Percentiles rank a stretch among this genome's conserved stretches.
Conservation (phyloP, 169 alveolate genomes). For the Plasmodium cynomolgi region DNA sequence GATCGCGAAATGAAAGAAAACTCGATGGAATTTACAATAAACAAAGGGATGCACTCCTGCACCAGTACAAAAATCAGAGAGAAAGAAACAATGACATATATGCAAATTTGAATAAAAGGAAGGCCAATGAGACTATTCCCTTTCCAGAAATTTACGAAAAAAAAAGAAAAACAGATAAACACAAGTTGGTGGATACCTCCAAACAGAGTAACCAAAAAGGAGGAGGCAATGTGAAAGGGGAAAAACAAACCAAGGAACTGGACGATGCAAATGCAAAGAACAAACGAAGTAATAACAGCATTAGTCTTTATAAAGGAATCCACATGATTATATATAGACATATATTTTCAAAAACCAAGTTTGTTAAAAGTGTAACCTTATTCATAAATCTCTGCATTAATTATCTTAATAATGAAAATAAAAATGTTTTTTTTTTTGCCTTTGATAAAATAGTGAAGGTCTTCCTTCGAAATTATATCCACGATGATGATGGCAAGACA, state of each 20-base stretch:
- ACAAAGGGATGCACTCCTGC: slow-evolving; percentile 74
- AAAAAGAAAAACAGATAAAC: slow-evolving; percentile 9
- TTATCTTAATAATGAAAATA: slow-evolving; percentile 60
- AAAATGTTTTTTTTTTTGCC: slow-evolving; percentile 48
- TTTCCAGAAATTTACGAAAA: slow-evolving; percentile 74
- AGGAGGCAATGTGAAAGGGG: neutral
- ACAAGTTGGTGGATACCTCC: neutral
- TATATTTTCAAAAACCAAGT: slow-evolving; percentile 64
- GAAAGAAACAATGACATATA: slow-evolving; percentile 21
- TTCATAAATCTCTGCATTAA: slow-evolving; percentile 58
- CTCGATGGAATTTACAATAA: slow-evolving; percentile 82
- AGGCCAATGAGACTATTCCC: slow-evolving; percentile 59
- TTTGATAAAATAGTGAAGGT: slow-evolving; percentile 40
- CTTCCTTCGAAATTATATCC: slow-evolving; percentile 31
- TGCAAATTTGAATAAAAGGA: slow-evolving; percentile 50
- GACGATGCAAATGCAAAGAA: neutral
- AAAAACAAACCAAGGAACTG: neutral
- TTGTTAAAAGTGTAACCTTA: slow-evolving; percentile 34
- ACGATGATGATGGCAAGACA: slow-evolving; percentile 18
- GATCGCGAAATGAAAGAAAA: slow-evolving; percentile 84
- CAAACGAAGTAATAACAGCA: slow-evolving; percentile 9
- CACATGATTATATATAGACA: slow-evolving; percentile 45
- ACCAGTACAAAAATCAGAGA: slow-evolving; percentile 13
- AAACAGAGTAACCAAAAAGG: neutral
- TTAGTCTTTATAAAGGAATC: slow-evolving; percentile 54